Evolutionary conservation across 2,329 filamentous ascomycete species (phyloP), one percentile per base, ranked within the genome.

Genomic region (Thelonectria rubi): DNA sequence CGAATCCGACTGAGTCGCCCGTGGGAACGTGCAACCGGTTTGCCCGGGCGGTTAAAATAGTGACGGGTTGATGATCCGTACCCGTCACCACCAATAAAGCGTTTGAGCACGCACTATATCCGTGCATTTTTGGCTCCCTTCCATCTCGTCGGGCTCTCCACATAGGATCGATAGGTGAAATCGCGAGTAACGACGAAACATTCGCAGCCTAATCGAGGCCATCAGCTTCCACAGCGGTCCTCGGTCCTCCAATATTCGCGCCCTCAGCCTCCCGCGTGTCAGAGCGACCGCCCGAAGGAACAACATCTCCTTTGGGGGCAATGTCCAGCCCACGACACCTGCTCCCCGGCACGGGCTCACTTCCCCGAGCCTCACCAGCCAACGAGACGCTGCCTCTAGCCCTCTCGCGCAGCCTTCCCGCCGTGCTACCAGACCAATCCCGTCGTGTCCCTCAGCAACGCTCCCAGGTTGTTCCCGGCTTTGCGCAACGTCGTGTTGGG

Each of bases 401-500:
- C 18, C 47, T 45, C 42, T 10, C 9, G 21, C 18, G 21, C 52
- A 40, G 42, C 46, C 58, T 62, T 62, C 52, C 20, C 24, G 45
- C 39, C 32, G 52, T 49, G 56, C 32, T 15, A 57, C 60, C 52
- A 48, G 37, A 49, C 26, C 30, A 26, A 18, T 48, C 26, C 42
- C 57, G 60, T 26, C 32, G 59, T 63, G 50, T 37, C 57, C 37
- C 14, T 37, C 21, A 46, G 18, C 53, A 61, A 47, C 32, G 48
- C 54, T 64, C 50, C 34, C 32, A 50, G 50, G 56, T 42, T 55
- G 40, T 58, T 51, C 53, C 43, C 50, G 46, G 39, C 26, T 21
- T n/a, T 61, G 61, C 24, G 50, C 53, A 55, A 62, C 61, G 32
- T 54, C 39, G 20, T 47, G 40, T 47, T 58, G 49, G 47, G 62